A percentile compares a stretch with the other conserved stretches of the same genome.
These are phyloP conservation scores for Podila epicladia DNA, from an alignment of 192 early-diverging fungal species.

Conservation along the genomic window DNA sequence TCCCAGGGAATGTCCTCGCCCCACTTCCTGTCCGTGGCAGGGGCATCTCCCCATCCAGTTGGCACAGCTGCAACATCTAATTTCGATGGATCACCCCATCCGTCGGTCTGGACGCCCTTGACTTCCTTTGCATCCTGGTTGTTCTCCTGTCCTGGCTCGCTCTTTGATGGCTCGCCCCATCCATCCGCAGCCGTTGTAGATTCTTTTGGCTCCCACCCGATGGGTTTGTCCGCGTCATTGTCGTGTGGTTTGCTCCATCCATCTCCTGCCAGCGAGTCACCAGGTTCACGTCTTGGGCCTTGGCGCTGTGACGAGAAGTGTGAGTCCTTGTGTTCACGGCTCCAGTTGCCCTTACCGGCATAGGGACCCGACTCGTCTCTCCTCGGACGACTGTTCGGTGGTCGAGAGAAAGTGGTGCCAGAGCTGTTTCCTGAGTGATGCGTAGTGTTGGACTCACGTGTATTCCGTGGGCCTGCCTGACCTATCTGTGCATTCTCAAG, in stretches of 20 bases:
- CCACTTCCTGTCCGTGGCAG: slow-evolving; percentile 4
- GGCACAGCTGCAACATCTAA: neutral
- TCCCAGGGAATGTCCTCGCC: slow-evolving; percentile 20
- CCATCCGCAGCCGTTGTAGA: neutral
- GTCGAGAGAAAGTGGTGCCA: neutral
- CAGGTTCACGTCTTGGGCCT: neutral
- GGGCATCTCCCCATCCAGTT: neutral
- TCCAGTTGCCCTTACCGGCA: neutral
- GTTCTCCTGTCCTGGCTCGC: neutral
- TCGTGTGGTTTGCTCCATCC: slow-evolving; percentile 8
- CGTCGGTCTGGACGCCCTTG: neutral
- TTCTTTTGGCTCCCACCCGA: neutral
- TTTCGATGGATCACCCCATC: neutral
- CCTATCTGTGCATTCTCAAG: neutral
- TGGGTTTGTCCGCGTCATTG: no score
- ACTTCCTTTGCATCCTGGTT: neutral
- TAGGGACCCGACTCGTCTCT: neutral
- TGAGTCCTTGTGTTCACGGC: neutral
- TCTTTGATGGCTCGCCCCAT: neutral
- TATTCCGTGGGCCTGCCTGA: no score
- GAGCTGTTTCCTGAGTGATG: neutral
- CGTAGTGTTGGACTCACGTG: neutral
- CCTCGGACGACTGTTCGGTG: neutral
- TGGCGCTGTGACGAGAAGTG: neutral
- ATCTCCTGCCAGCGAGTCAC: neutral